These are phyloP conservation scores for Pseudogymnoascus sp. DNA, from an alignment of 2,329 filamentous ascomycete genomes.

Conservation along the genomic window DNA sequence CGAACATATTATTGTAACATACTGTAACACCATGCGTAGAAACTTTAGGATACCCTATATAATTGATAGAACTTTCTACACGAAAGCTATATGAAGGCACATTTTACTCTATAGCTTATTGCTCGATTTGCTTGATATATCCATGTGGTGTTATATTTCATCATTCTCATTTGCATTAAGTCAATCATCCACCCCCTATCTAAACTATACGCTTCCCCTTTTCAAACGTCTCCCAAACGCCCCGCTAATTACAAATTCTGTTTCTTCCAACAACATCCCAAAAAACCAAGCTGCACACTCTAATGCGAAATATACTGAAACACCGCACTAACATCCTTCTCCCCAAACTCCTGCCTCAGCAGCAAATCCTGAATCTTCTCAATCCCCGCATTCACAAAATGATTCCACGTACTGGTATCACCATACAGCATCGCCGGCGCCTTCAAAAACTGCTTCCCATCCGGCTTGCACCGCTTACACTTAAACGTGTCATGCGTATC, in stretches of 20 bases:
- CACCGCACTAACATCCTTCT: constrained; percentile 80
- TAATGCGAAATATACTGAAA: constrained; percentile 98
- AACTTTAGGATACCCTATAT: constrained; percentile 1
- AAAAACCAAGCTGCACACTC: neutral
- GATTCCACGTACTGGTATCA: constrained; percentile 99
- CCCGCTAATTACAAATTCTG: neutral
- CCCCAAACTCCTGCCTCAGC: constrained; percentile 74
- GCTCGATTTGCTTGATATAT: neutral
- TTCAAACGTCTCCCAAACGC: neutral
- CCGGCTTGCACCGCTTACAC: constrained; percentile 86
- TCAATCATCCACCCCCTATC: neutral
- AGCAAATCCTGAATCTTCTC: constrained; percentile 84
- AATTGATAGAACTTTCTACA: neutral
- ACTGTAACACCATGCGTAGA: constrained; percentile 3
- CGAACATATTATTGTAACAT: neutral
- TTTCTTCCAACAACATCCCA: neutral
- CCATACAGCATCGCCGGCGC: constrained; percentile 93
- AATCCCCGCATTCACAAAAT: constrained; percentile 78
- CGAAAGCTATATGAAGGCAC: neutral
- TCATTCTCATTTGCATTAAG: neutral
- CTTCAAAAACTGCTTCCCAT: constrained; percentile 82
- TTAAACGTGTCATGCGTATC: constrained; percentile 99
- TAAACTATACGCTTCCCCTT: neutral
- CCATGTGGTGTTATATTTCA: neutral
- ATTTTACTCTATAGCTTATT: neutral